Evolutionary conservation across 371 early-diverging fungal species (phyloP), one percentile per base, ranked within the genome.

Genomic region (Mortierella sp.): DNA sequence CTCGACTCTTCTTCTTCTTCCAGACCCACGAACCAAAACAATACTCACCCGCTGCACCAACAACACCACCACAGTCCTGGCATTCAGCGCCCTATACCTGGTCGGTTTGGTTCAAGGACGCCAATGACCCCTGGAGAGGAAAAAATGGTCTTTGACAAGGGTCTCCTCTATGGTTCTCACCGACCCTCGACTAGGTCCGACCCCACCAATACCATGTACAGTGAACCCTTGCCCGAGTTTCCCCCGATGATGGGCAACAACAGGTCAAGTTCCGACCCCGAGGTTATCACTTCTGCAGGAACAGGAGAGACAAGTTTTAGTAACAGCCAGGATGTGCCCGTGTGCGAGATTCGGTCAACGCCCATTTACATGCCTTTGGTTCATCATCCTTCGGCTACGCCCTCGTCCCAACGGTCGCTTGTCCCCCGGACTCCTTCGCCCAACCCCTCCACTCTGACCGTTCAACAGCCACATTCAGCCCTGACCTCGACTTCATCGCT

Each of bases 281-380:
- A 58, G 16, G 10, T 29, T 31, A 31, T 26, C 16, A 43, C 14
- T 13, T 22, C 58, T 24, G 43, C 10, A 65, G 48, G 22, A 47
- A 43, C 44, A 13, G 55, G 45, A 53, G 70, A 41, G 34, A 31
- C 37, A 45, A 29, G 22, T 4, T n/a, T 29, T n/a, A 61, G 34
- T 24, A 44, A 44, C 3, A n/a, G 31, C 31, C 31, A 44, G 31
- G 47, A 44, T 16, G 2, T 34, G n/a, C 14, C 34, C 16, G 43
- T 43, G 26, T 55, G 66, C 7, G 70, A 78, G 24, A 45, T 78
- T 37, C 66, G 64, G 14, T 69, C 78, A 26, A 65, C 70, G 1
- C 78, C 78, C 11, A 69, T 78, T 26, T 44, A 68, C 24, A 53
- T 73, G 58, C 70, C 78, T 31, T n/a, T 65, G 9, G 65, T 73